Evolutionary conservation across 179 eudicot genomes (phyloP), one percentile per base, ranked within the genome.

Genomic region (Actinidia arguta): DNA sequence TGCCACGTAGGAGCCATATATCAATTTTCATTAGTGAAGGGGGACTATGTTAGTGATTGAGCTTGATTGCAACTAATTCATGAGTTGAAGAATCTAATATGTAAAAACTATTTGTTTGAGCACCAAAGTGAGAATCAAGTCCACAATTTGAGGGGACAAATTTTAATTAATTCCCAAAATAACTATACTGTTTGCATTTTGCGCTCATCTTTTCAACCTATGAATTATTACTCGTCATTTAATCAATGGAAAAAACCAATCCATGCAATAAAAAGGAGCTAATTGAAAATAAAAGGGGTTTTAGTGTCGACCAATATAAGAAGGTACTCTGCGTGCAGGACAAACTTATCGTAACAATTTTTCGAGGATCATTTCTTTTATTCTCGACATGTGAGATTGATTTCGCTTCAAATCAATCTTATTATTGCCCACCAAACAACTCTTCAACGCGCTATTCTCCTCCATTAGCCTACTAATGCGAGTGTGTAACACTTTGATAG

Each of bases 391-490:
- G 2, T 11, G 72, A 61, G 83, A 72, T 17, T 61, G 71, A 2
- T 14, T 73, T 58, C 31, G 58, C 71, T 81, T 81, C 72, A 5
- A 20, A 56, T 14, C 17, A 42, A 4, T 56, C 6, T 24, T 5
- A 0, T 39, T 2, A 36, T 10, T 6, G 48, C 0, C 1, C 1
- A 46, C 72, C 8, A 48, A 11, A 13, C 36, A 36, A 24, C 39
- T 44, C 39, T 80, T 44, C 56, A 81, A 61, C 4, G 79, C 79
- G 72, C 16, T 63, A 36, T 82, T 85, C 87, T 81, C 82, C 3
- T 85, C 81, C 67, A 24, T 46, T 16, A 76, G 67, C n/a, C 10
- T 66, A 48, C 48, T 4, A 20, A 82, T n/a, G 1, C n/a, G 76
- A 4, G 46, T 31, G 14, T 27, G 4, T 1, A 82, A 14, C 3